Evolutionary conservation across 371 early-diverging fungal species (phyloP), one percentile per base, ranked within the genome.

Genomic region (Apophysomyces elegans): DNA sequence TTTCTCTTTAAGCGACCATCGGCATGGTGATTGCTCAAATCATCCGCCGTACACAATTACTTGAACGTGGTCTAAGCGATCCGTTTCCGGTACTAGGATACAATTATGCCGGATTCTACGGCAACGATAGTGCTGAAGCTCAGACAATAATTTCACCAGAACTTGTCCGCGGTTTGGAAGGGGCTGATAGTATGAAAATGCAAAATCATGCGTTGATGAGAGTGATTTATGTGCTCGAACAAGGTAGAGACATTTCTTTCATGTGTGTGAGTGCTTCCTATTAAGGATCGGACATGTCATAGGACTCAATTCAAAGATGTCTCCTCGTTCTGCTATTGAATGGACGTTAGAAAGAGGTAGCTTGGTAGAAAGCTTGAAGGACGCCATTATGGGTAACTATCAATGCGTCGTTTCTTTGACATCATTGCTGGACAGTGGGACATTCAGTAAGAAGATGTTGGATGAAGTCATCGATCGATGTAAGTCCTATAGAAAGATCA

Each of bases 351-450:
- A 81, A 16, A 71, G 86, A 9, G 80, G 84, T 2, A 69, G 78
- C 1, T 50, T 86, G 16, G 67, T 90, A 64, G 85, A 88, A 57
- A 84, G 84, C 39, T 65, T 91, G 7, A 86, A 84, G 56, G 78
- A 79, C 36, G 90, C 91, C 7, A 78, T 90, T 21, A 70, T 80
- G 64, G 91, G 91, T 39, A 88, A 90, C 47, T 91, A 87, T 56
- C 83, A 78, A 32, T 79, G 75, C 8, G 84, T 91, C 38, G 58
- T 77, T 1, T 80, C 83, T 36, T 64, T 91, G 4, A 72, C 78
- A 9, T 76, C 84, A 8, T 79, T 88, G 7, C 56, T 90, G 9
- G 86, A 85, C 9, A 68, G 80, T 47, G 91, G 91, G 5, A 46
- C 66, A 8, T 78, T 73, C 11, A 70, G 75, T 61, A 91, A 91